Percentiles rank a stretch among this genome's conserved stretches.
Conservation (phyloP, 2,329 filamentous ascomycete species). For the Alternaria arbusti region DNA sequence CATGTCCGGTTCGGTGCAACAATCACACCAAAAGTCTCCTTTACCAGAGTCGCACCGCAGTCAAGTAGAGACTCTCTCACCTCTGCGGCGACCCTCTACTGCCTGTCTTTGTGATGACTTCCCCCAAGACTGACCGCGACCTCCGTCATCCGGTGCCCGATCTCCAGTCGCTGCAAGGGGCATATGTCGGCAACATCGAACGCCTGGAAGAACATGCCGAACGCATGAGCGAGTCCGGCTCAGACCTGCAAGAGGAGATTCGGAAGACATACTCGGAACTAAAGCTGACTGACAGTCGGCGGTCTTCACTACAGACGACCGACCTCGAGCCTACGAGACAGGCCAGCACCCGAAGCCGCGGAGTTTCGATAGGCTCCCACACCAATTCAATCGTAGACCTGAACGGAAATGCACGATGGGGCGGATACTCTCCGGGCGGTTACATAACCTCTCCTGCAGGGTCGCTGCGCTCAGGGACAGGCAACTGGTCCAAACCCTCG, state of each 20-base stretch:
- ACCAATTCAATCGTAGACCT: slow-evolving; percentile 71
- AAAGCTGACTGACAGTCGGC: slow-evolving; percentile 71
- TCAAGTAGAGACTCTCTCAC: background rate
- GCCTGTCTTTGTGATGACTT: slow-evolving; percentile 30
- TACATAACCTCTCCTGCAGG: slow-evolving; percentile 72
- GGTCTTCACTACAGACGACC: slow-evolving; percentile 59
- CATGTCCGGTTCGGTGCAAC: slow-evolving; percentile 22
- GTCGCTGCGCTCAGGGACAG: slow-evolving; percentile 59
- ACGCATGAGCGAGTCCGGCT: slow-evolving; percentile 72
- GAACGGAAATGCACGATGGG: slow-evolving; percentile 70
- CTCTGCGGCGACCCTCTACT: slow-evolving; percentile 23
- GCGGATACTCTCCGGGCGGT: slow-evolving; percentile 72
- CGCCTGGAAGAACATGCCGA: slow-evolving; percentile 78
- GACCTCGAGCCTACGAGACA: slow-evolving; percentile 34
- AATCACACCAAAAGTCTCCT: slow-evolving; percentile 23
- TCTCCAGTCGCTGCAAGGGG: slow-evolving; percentile 65
- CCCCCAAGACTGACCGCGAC: slow-evolving; percentile 27
- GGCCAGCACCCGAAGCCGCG: slow-evolving; percentile 45
- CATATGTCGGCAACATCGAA: slow-evolving; percentile 71
- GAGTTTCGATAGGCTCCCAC: slow-evolving; percentile 52
- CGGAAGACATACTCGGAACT: slow-evolving; percentile 73
- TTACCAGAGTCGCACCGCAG: slow-evolving; percentile 5
- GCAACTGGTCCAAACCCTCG: slow-evolving; percentile 49
- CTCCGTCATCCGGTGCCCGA: slow-evolving; percentile 66
- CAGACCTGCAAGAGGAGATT: slow-evolving; percentile 80